Conservation (phyloP, 345 rosid species). For the Boechera stricta region DNA sequence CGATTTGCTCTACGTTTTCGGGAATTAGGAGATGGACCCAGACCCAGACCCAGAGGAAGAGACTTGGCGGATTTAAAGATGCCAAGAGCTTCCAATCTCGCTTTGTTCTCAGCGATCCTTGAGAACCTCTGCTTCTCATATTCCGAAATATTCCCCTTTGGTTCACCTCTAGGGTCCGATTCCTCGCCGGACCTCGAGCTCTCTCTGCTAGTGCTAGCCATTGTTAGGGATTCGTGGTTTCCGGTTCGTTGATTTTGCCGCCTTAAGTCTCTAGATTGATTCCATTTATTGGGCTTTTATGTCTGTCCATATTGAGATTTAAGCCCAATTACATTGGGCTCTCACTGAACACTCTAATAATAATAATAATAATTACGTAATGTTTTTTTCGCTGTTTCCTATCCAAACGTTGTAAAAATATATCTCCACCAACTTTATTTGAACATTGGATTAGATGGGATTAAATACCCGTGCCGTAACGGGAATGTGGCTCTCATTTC, state of each 20-base stretch:
- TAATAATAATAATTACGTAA: too few species aligned
- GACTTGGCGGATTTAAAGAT: constrained; percentile 61
- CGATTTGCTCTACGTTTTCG: constrained; percentile 51
- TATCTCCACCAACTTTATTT: too few species aligned
- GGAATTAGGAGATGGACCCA: constrained; percentile 46
- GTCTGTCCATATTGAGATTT: background rate
- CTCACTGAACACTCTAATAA: too few species aligned
- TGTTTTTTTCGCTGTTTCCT: too few species aligned
- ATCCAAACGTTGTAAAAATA: too few species aligned
- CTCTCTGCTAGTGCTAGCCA: constrained; percentile 33
- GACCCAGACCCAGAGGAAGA: constrained; percentile 40
- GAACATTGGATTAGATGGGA: too few species aligned
- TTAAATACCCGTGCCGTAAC: too few species aligned
- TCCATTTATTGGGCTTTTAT: constrained; percentile 7
- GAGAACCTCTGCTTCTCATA: constrained; percentile 73
- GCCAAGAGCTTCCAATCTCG: constrained; percentile 84
- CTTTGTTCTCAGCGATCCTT: constrained; percentile 83
- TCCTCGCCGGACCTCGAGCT: constrained; percentile 44
- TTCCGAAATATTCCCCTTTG: constrained; percentile 49
- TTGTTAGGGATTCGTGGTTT: background rate
- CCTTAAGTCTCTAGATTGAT: background rate
- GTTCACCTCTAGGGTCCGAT: constrained; percentile 26
- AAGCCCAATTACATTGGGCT: background rate
- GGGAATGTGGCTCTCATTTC: too few species aligned
- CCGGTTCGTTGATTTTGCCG: constrained; percentile 20